Percentiles rank a stretch among this genome's conserved stretches.
These are phyloP conservation scores for Acrodontium crateriforme DNA, from an alignment of 2,329 filamentous ascomycete genomes.

Conservation along the genomic window DNA sequence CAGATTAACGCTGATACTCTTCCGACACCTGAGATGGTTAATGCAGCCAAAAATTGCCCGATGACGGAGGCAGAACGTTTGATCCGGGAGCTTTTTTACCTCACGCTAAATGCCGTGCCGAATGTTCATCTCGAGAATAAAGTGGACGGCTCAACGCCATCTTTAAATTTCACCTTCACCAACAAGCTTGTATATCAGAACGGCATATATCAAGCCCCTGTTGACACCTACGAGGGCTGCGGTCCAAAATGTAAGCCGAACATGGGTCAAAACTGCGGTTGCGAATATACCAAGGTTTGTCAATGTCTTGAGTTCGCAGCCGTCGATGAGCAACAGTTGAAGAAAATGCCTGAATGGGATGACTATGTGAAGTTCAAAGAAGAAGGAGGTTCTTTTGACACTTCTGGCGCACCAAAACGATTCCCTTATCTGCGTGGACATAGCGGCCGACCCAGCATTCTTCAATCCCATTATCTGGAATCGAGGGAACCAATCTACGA, in stretches of 20 bases:
- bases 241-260: slow-evolving; percentile 40
- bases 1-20: slow-evolving; percentile 20
- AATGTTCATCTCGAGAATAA: slow-evolving; percentile 37
- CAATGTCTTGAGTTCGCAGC: slow-evolving; percentile 53
- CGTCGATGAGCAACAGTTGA: slow-evolving; percentile 28
- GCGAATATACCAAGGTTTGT: slow-evolving; percentile 51
- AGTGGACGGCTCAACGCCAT: slow-evolving; percentile 40
- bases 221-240: slow-evolving; percentile 53
- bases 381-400: slow-evolving; percentile 17
- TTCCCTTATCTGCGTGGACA: slow-evolving; percentile 47
- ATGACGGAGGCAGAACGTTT: slow-evolving; percentile 20
- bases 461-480: slow-evolving; percentile 29
- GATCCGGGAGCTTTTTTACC: slow-evolving; percentile 27
- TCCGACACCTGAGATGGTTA: slow-evolving; percentile 24
- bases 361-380: slow-evolving; percentile 9
- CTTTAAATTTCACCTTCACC: slow-evolving; percentile 56
- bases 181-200: slow-evolving; percentile 43
- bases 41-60: slow-evolving; percentile 15
- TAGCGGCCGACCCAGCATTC: slow-evolving; percentile 7
- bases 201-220: slow-evolving; percentile 46
- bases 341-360: slow-evolving; percentile 10
- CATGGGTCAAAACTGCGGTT: slow-evolving; percentile 38
- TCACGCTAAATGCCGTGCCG: slow-evolving; percentile 16
- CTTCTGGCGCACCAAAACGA: slow-evolving; percentile 28
- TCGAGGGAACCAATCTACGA: slow-evolving; percentile 53